Evolutionary conservation across 495 filamentous ascomycete species (phyloP).

Genomic region (Penicillium waksmanii): DNA sequence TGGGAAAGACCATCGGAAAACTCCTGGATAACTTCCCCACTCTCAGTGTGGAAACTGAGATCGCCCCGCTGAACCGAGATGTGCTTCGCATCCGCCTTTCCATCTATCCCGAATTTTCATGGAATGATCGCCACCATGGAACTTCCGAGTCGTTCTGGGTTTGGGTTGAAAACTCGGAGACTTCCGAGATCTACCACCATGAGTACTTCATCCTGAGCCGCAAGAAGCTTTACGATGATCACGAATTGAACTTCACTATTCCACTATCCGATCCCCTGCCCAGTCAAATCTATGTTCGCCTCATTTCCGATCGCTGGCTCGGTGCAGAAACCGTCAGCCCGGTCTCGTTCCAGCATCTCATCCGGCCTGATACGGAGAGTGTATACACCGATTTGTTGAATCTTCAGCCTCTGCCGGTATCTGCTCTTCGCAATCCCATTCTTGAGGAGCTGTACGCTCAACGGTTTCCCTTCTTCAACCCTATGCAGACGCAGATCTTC

Average conservation of each 20-base stretch:
- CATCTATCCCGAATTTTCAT: conserved; percentile 86
- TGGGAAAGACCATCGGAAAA: conserved; percentile 79
- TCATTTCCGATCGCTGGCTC: conserved; percentile 93
- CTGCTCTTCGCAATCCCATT: conserved; percentile 82
- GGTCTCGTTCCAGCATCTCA: conserved; percentile 96
- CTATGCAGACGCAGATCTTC: conserved; percentile 99
- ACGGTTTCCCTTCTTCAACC: conserved; percentile 95
- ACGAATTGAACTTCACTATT: conserved; percentile 97
- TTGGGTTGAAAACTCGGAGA: conserved; percentile 98
- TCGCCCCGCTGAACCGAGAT: conserved; percentile 93
- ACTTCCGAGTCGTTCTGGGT: conserved; percentile 96
- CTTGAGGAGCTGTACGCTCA: conserved; percentile 87
- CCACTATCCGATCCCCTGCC: conserved; percentile 91
- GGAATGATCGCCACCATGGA: conserved; percentile 96
- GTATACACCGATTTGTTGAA: conserved; percentile 94
- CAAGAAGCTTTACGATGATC: conserved; percentile 87
- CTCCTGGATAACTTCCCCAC: conserved; percentile 91
- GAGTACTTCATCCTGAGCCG: conserved; percentile 93
- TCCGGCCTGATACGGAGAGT: conserved; percentile 95
- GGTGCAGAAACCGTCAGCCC: conserved; percentile 95
- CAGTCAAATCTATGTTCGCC: conserved; percentile 91
- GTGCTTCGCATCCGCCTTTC: conserved; percentile 85
- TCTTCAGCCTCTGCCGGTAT: conserved; percentile 86
- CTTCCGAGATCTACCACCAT: conserved; percentile 95
- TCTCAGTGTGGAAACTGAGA: conserved; percentile 85